Base-by-base conservation (phyloP, 169 alveolate genomes). In the Plasmodium gonderi region DNA sequence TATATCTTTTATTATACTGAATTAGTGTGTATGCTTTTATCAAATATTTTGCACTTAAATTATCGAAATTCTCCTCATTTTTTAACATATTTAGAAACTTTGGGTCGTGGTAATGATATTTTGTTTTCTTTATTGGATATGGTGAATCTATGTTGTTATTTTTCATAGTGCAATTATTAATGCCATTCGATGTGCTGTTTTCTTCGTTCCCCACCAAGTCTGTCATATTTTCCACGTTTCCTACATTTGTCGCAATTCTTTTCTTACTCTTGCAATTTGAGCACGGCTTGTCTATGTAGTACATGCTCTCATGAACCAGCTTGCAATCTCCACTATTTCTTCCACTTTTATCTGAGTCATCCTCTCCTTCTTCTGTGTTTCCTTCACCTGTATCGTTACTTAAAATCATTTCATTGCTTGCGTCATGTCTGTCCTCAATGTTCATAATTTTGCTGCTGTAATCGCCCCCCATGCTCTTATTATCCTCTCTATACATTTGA, bases 11-110 rank as follows among this genome's bases (percentile, higher is more conserved):
- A 64, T 87, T 87, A 64, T 87, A 87, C 45, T 87, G 93, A 74
- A 87, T 87, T 87, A 87, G 38, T 87, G 93, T 87, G 47, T 87
- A 87, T 12, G 93, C 93, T 17, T 76, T 51, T 20, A 87, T 87
- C 45, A 87, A 87, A 75, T 87, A 87, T 76, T 87, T 87, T n/a
- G 87, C 93, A 74, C 89, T 74, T 44, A 87, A 74, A 40, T 87
- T 87, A 36, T 87, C 93, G 40, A 87, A 75, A 14, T 87, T 87
- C 38, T 87, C 93, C 45, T 76, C 93, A 14, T 64, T 74, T 75
- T 87, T 87, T 75, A 87, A 65, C 67, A 76, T 12, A n/a, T 87
- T 77, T 36, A 75, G 44, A 75, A 87, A 67, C 29, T 38, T 51
- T 38, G 93, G 68, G 49, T 87, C 93, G 31, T 82, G 76, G 79